Percentiles rank a stretch among this genome's conserved stretches.
phyloP scores from a whole-genome alignment of 1,284 basidiomycete species.

The Mycocalia duriaeana region DNA sequence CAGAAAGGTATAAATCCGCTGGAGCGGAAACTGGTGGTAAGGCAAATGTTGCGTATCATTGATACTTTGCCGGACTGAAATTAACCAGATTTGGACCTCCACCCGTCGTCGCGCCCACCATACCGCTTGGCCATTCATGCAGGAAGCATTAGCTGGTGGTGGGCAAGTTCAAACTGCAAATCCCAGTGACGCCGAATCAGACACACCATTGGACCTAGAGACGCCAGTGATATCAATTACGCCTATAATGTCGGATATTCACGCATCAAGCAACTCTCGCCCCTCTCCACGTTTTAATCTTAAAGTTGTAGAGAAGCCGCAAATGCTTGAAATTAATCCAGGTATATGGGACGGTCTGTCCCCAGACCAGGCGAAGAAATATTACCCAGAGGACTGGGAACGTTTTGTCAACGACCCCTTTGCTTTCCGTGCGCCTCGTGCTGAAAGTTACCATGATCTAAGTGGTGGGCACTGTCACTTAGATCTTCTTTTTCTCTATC shows the following conservation, averaged over 20 bases:
- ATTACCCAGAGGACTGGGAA: conserved; percentile 93
- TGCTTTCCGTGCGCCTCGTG: conserved; percentile 85
- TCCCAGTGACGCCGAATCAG: too few relatives aligned
- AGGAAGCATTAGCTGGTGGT: too few relatives aligned
- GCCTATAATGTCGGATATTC: conserved; percentile 2
- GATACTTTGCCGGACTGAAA: background rate
- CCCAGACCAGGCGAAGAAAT: conserved; percentile 83
- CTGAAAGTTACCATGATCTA: conserved; percentile 81
- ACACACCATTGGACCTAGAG: conserved; percentile 20
- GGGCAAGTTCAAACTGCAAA: too few relatives aligned
- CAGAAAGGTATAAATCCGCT: conserved; percentile 60
- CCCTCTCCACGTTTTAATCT: conserved; percentile 34
- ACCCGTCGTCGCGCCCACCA: conserved; percentile 89
- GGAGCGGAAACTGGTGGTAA: conserved; percentile 71
- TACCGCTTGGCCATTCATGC: conserved; percentile 91
- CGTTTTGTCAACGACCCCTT: conserved; percentile 92
- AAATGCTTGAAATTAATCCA: conserved; percentile 98
- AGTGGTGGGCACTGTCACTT: conserved; percentile 32
- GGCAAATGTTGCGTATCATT: conserved; percentile 23
- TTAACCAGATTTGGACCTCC: conserved; percentile 88
- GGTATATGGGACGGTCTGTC: conserved; percentile 95
- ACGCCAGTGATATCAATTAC: conserved; percentile 14
- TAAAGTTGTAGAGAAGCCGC: conserved; percentile 90
- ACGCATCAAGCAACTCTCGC: conserved; percentile 6
- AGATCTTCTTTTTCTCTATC: conserved; percentile 26